Evolutionary conservation across 352 stramenopile species (phyloP), one percentile per base, ranked within the genome.

Genomic region (Elongisporangium anandrum): DNA sequence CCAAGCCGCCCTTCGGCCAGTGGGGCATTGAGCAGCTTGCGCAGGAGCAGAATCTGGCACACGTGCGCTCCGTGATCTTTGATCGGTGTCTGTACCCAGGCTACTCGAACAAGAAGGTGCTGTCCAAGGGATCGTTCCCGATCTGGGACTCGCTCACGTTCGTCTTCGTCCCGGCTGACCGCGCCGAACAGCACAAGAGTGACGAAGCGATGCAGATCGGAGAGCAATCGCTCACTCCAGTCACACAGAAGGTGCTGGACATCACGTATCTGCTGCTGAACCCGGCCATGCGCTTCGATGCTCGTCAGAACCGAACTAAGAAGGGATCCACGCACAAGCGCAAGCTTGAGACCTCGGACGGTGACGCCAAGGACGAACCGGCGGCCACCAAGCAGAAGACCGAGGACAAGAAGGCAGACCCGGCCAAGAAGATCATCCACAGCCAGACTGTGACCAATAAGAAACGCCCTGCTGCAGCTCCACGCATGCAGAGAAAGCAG

Each of bases 131-230:
- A 21, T 97, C 85, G 29, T 99, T 99, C 72, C 92, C 96, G 15
- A 98, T 96, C 59, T 96, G 96, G 73, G 96, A 99, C 79, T 97
- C 95, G 57, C 88, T 93, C 73, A 93, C 94, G 8, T 99, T 97
- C 60, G 78, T 98, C 19, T 99, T 99, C 49, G 64, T 86, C 20
- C 73, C 71, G 2, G 63, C 65, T 49, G 67, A 59, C 19, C 65
- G 64, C 16, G 56, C 21, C 1, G 38, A 74, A 9, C 52, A 56
- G 4, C 63, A 69, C 17, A 48, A 20, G 6, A 48, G 60, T 38
- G 23, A 52, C 45, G 59, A 66, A 61, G 63, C 29, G 49, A 53
- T 59, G 12, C 29, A 21, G 2, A 38, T 3, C 7, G 61, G 49
- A 4, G 59, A 57, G n/a, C 47, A 50, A 21, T 13, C 48, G 15